Conservation (phyloP, 768 basidiomycete genomes). For the Lyophyllum atratum region DNA sequence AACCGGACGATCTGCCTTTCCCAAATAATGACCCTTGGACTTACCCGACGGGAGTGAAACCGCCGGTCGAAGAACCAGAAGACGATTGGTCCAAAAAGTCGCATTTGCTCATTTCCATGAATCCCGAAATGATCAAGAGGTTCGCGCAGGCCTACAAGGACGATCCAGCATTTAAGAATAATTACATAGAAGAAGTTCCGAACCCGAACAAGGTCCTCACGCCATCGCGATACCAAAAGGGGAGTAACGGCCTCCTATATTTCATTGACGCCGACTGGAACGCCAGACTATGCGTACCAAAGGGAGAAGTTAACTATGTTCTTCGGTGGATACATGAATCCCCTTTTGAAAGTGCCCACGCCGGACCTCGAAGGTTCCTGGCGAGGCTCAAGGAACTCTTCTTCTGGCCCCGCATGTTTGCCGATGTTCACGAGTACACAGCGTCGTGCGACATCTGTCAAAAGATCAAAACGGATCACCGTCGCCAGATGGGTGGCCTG, state of each 20-base stretch:
- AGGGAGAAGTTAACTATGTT: not conserved
- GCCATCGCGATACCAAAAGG: not conserved
- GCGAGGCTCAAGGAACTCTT: slow-evolving; percentile 8
- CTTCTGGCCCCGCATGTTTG: not conserved
- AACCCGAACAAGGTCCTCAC: not conserved
- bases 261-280: slow-evolving; percentile 22
- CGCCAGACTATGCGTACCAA: slow-evolving; percentile 18
- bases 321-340: slow-evolving; percentile 18
- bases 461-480: not conserved
- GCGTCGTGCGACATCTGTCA: not conserved
- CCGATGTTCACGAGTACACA: not conserved
- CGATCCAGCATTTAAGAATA: not conserved
- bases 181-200: not conserved
- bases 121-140: not conserved
- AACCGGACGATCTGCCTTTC: not conserved
- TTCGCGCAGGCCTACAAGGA: not conserved
- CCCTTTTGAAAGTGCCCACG: slow-evolving; percentile 16
- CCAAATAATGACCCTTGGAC: not conserved
- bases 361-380: slow-evolving; percentile 5
- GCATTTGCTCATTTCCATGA: not conserved
- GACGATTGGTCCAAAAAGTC: not conserved
- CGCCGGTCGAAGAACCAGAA: not conserved
- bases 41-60: not conserved
- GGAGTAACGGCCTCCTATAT: slow-evolving; percentile 5
- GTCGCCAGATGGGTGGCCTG: not conserved